These are phyloP conservation scores for Theobroma cacao DNA, from an alignment of 345 rosid genomes.

Conservation along the genomic window DNA sequence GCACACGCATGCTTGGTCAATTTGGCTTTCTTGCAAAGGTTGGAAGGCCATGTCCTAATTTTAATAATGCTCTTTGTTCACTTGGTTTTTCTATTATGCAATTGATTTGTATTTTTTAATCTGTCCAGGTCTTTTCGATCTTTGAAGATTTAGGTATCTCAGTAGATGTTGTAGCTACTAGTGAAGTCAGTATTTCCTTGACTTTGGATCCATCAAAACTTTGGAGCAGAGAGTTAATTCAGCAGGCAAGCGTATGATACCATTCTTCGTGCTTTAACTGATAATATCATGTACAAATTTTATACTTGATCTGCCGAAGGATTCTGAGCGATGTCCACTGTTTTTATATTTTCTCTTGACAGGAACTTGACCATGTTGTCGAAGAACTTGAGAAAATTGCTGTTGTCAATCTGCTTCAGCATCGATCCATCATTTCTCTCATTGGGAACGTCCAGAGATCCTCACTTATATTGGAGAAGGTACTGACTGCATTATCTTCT, in stretches of 20 bases:
- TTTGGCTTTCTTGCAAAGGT: conserved; percentile 98
- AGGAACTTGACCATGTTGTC: conserved; percentile 98
- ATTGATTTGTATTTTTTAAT: neutral
- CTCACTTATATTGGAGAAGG: conserved; percentile 93
- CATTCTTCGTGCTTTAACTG: neutral
- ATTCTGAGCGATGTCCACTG: neutral
- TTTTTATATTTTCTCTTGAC: conserved; percentile 14
- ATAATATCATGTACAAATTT: neutral
- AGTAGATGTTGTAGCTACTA: conserved; percentile 98
- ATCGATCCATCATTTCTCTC: conserved; percentile 88
- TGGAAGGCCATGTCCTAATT: conserved; percentile 10
- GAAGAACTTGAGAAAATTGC: conserved; percentile 99
- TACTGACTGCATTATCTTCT: conserved; percentile 21
- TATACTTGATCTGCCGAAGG: neutral
- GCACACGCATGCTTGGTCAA: conserved; percentile 99
- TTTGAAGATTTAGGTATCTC: conserved; percentile 96
- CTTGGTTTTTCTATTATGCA: neutral
- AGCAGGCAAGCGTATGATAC: conserved; percentile 75
- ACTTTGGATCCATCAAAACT: conserved; percentile 95
- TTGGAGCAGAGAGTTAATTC: conserved; percentile 97
- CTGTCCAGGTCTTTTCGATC: conserved; percentile 79
- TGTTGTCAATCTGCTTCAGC: conserved; percentile 78
- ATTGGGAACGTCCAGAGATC: conserved; percentile 94
- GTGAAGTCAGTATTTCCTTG: conserved; percentile 99
- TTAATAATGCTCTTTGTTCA: conserved; percentile 1